Percentiles rank a stretch among this genome's conserved stretches.
Evolutionary conservation across 208 protist genomes (phyloP).

Genomic region (Trichomonas tenax): DNA sequence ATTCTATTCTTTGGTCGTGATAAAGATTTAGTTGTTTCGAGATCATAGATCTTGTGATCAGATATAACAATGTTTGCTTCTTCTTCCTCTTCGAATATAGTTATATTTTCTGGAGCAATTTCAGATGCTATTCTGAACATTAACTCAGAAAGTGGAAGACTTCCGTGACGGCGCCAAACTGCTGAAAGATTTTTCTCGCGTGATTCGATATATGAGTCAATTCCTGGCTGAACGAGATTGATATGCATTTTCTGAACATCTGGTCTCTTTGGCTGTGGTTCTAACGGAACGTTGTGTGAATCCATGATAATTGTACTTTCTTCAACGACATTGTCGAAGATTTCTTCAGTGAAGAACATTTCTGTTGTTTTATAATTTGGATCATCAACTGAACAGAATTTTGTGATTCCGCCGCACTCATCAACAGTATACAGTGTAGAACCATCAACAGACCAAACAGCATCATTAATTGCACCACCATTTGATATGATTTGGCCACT

Average conservation of each 20-base stretch:
- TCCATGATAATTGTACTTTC: background rate
- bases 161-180: background rate
- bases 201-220: background rate
- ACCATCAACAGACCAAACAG: background rate
- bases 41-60: background rate
- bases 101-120: background rate
- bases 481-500: background rate
- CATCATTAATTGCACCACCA: background rate
- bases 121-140: background rate
- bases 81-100: background rate
- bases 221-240: background rate
- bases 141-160: background rate
- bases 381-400: background rate
- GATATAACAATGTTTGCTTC: background rate
- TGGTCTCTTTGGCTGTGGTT: background rate
- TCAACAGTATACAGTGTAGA: background rate
- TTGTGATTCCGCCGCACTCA: background rate
- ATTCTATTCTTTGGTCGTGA: background rate
- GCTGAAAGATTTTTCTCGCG: background rate
- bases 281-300: background rate
- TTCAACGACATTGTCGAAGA: background rate
- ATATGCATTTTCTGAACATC: background rate
- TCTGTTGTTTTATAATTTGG: background rate
- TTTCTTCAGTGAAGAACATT: background rate
- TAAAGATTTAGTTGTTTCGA: background rate